phyloP scores from a whole-genome alignment of 371 early-diverging fungal species.

The Syncephalastrum monosporum region DNA sequence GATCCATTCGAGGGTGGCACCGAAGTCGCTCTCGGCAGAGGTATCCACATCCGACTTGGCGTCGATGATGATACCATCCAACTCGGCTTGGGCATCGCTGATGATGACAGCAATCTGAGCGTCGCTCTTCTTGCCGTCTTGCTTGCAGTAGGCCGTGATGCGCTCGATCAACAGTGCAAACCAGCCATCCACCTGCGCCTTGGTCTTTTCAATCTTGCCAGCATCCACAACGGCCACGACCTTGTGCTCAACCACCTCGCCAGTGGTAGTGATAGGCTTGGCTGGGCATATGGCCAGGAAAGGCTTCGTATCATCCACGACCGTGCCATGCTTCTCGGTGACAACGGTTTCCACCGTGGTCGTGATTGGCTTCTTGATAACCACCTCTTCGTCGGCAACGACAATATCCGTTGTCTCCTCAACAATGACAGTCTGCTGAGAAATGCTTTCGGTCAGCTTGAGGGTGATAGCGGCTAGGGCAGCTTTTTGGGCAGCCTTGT shows the following conservation, averaged over 20 bases:
- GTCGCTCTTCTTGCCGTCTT: conserved; percentile 13
- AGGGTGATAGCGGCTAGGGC: conserved; percentile 8
- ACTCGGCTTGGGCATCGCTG: conserved; percentile 11
- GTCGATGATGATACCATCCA: conserved; percentile 6
- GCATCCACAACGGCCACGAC: conserved; percentile 6
- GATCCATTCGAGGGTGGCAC: conserved; percentile 12
- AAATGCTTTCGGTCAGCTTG: conserved; percentile 2
- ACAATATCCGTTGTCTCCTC: conserved; percentile 8
- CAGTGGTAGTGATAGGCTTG: conserved; percentile 3
- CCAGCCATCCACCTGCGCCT: conserved; percentile 14
- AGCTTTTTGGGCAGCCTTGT: conserved; percentile 20
- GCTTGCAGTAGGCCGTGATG: conserved; percentile 10
- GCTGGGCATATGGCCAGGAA: conserved; percentile 1
- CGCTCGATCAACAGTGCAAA: conserved; percentile 11
- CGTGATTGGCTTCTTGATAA: not conserved
- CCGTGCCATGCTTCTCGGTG: conserved; percentile 5
- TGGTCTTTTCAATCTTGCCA: conserved; percentile 7
- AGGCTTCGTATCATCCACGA: conserved; percentile 1
- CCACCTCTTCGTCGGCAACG: conserved; percentile 1
- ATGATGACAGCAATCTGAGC: conserved; percentile 8
- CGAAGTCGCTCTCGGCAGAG: conserved; percentile 7
- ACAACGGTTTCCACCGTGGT: not conserved
- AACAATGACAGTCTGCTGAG: conserved; percentile 4
- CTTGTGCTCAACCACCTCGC: conserved; percentile 1
- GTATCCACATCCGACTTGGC: conserved; percentile 7